Evolutionary conservation across 805 yeast species (phyloP), one percentile per base, ranked within the genome.

Genomic region (Nakazawaea wyomingensis): DNA sequence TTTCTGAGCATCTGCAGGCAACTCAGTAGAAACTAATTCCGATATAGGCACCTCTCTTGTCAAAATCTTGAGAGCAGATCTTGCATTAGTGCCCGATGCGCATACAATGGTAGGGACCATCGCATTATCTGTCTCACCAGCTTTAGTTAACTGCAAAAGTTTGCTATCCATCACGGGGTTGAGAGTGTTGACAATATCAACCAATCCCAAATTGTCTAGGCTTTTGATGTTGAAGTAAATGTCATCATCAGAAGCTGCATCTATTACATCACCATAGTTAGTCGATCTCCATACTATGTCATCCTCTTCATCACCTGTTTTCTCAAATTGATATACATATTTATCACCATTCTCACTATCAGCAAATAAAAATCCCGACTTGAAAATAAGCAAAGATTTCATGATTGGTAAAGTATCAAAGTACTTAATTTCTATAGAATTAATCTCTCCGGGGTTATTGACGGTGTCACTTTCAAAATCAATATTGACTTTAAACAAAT

Each of bases 391-490:
- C 10, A 91, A 52, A 4, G 71, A 56, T 17, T 68, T 66, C 20
- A 85, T 72, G 1, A 72, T 58, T 2, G 89, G 85, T 28, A 86
- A 69, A 0, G 95, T 72, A 55, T 86, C 96, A 60, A 91, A 90
- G 54, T 84, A 89, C 13, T 76, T 67, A 11, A 84, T 68, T n/a
- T 66, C 56, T 8, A 83, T 54, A 1, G 60, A 52, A 2, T 65
- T 64, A 6, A 73, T 70, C 9, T 55, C 53, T 1, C 65, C 65
- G 0, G 57, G 54, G 16, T 56, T 57, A 26, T 56, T 60, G 8
- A 59, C 61, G 10, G 61, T 50, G 38, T 71, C 74, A 10, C 60
- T 65, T 37, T 73, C 71, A 13, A 66, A 65, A 21, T 70, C 73
- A 7, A 81, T 56, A 16, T 76, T 73, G 3, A 86, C 66, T 56